These are phyloP conservation scores for Fusarium haematococcum DNA, from an alignment of 2,329 filamentous ascomycete genomes.

Conservation along the genomic window DNA sequence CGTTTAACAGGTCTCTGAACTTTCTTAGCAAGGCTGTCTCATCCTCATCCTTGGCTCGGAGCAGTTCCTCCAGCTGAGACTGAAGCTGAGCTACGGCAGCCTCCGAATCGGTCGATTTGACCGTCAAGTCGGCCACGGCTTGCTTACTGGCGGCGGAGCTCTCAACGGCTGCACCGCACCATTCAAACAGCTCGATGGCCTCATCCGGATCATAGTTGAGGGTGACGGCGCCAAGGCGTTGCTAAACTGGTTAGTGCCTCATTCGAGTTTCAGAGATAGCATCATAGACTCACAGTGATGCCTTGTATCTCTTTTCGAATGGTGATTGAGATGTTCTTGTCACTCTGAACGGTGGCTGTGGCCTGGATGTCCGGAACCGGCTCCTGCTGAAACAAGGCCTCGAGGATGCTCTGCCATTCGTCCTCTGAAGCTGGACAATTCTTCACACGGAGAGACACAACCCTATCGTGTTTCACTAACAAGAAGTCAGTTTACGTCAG, in stretches of 20 bases:
- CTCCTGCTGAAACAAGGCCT: conserved; percentile 65
- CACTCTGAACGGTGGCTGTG: conserved; percentile 67
- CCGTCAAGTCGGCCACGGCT: conserved; percentile 56
- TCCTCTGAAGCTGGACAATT: conserved; percentile 66
- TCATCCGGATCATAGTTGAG: conserved; percentile 67
- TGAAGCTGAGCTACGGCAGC: conserved; percentile 68
- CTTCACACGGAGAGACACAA: conserved; percentile 64
- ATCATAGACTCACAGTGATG: conserved; percentile 68
- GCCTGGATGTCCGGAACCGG: conserved; percentile 67
- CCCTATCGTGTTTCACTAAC: conserved; percentile 67
- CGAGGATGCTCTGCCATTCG: conserved; percentile 76
- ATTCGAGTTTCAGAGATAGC: conserved; percentile 20
- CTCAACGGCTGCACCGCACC: conserved; percentile 72
- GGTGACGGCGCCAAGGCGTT: conserved; percentile 75
- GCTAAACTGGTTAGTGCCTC: conserved; percentile 56
- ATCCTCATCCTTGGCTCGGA: conserved; percentile 73
- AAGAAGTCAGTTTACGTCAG: conserved; percentile 35
- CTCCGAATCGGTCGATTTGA: conserved; percentile 62
- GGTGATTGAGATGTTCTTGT: conserved; percentile 67
- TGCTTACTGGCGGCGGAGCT: conserved; percentile 59
- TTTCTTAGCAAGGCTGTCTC: conserved; percentile 76
- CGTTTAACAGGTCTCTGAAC: conserved; percentile 77
- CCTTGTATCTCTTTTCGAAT: conserved; percentile 74
- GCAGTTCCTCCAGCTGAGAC: conserved; percentile 73
- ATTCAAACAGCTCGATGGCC: conserved; percentile 75